These are phyloP conservation scores for Royoungia palumana DNA, from an alignment of 768 basidiomycete genomes.

Conservation along the genomic window DNA sequence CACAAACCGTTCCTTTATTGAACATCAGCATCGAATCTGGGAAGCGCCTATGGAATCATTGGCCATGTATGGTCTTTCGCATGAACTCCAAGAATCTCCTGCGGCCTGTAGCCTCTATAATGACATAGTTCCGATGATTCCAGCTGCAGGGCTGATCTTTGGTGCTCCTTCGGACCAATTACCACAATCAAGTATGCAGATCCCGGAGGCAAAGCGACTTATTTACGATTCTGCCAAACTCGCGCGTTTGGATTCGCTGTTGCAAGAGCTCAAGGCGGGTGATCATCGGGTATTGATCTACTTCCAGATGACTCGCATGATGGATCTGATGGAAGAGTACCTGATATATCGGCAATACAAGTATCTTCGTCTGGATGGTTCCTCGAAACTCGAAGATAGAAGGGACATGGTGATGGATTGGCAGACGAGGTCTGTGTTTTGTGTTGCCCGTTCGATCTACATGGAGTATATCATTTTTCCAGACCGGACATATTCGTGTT, in stretches of 20 bases:
- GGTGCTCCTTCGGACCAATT: constrained; percentile 68
- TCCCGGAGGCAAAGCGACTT: constrained; percentile 91
- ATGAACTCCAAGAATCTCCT: constrained; percentile 57
- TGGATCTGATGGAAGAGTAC: constrained; percentile 99
- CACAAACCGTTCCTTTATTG: constrained; percentile 74
- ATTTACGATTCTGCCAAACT: constrained; percentile 97
- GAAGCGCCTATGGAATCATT: constrained; percentile 74
- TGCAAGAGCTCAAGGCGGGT: constrained; percentile 87
- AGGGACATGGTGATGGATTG: constrained; percentile 99
- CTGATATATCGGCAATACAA: constrained; percentile 95
- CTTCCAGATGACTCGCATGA: constrained; percentile 99
- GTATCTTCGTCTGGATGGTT: constrained; percentile 89
- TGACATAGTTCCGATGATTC: constrained; percentile 53
- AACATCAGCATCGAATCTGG: constrained; percentile 55
- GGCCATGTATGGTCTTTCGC: constrained; percentile 82
- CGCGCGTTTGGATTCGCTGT: constrained; percentile 80
- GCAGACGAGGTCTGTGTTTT: constrained; percentile 79
- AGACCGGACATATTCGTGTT: constrained; percentile 91
- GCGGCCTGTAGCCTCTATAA: constrained; percentile 46
- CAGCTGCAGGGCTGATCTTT: constrained; percentile 64
- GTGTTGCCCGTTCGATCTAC: neutral
- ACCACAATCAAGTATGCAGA: constrained; percentile 80
- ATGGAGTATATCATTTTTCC: neutral
- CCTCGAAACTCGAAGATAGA: constrained; percentile 91
- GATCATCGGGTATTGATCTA: constrained; percentile 95